phyloP scores from a whole-genome alignment of 2,329 filamentous ascomycete genomes.

The Graphilbum sp. region DNA sequence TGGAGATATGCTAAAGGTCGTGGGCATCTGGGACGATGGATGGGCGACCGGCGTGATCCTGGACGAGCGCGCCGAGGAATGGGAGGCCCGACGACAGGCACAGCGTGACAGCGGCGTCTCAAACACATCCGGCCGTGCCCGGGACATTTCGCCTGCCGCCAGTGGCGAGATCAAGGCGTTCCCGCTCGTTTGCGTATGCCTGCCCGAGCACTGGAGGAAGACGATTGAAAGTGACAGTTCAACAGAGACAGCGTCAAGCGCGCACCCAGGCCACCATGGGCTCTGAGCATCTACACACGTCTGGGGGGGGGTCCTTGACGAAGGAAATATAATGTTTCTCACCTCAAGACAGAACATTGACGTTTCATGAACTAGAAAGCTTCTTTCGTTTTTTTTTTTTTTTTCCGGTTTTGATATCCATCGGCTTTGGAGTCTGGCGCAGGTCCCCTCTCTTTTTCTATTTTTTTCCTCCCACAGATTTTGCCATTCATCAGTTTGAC shows the following conservation, averaged over 20 bases:
- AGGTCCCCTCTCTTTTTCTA: neutral
- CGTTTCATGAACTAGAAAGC: neutral
- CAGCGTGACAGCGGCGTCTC: constrained; percentile 92
- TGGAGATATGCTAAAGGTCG: constrained; percentile 94
- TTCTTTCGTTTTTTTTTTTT: neutral
- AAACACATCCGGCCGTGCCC: constrained; percentile 48
- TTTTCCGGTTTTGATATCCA: neutral
- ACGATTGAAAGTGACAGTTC: constrained; percentile 83
- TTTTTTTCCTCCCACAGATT: neutral
- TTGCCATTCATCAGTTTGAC: neutral
- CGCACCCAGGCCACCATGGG: constrained; percentile 14
- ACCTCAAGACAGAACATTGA: neutral
- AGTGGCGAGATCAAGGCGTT: constrained; percentile 91
- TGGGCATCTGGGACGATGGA: constrained; percentile 97
- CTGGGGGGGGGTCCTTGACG: neutral
- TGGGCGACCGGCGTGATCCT: constrained; percentile 91
- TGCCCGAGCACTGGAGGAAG: constrained; percentile 91
- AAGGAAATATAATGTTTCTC: neutral
- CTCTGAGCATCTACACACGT: constrained; percentile 9
- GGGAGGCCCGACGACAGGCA: constrained; percentile 57
- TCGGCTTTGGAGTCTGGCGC: neutral
- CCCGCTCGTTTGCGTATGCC: constrained; percentile 87
- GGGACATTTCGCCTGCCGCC: constrained; percentile 44
- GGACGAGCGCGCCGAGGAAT: constrained; percentile 73
- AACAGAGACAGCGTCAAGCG: constrained; percentile 42